These are phyloP conservation scores for Puccinia horiana DNA, from an alignment of 1,284 basidiomycete genomes.

Conservation along the genomic window DNA sequence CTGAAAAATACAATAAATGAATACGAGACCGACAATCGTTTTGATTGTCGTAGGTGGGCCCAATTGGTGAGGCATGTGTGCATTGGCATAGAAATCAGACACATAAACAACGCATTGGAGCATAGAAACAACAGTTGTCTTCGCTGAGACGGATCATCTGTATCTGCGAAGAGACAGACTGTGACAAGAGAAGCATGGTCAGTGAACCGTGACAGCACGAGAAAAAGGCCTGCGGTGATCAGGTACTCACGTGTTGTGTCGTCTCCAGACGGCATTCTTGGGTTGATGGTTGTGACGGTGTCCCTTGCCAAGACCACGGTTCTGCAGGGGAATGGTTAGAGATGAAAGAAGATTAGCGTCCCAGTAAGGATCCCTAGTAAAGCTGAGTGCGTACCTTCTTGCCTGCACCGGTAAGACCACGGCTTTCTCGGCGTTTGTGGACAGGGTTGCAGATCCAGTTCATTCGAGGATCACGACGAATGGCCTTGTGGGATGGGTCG, in stretches of 20 bases:
- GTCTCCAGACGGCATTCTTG: constrained; percentile 88
- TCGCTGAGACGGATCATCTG: constrained; percentile 66
- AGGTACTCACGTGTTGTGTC: constrained; percentile 77
- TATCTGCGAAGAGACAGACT: constrained; percentile 91
- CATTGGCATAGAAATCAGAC: constrained; percentile 20
- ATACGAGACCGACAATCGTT: background rate
- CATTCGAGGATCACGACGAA: constrained; percentile 92
- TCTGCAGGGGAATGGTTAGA: constrained; percentile 62
- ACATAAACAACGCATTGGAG: constrained; percentile 7
- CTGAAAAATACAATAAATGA: too few relatives aligned
- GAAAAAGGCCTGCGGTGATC: background rate
- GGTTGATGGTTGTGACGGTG: constrained; percentile 92
- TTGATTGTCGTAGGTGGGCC: background rate
- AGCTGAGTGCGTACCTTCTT: constrained; percentile 66
- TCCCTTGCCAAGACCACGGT: constrained; percentile 93
- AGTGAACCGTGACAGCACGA: constrained; percentile 6
- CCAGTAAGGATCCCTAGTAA: background rate
- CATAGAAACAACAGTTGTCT: constrained; percentile 12
- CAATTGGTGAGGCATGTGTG: background rate
- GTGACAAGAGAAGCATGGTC: constrained; percentile 42
- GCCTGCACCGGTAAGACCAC: constrained; percentile 93
- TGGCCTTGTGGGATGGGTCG: constrained; percentile 83
- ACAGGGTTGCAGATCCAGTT: constrained; percentile 99
- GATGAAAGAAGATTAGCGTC: background rate
- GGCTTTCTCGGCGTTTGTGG: constrained; percentile 96